Evolutionary conservation across 768 basidiomycete genomes (phyloP).

Genomic region (Pulveroboletus sp.): DNA sequence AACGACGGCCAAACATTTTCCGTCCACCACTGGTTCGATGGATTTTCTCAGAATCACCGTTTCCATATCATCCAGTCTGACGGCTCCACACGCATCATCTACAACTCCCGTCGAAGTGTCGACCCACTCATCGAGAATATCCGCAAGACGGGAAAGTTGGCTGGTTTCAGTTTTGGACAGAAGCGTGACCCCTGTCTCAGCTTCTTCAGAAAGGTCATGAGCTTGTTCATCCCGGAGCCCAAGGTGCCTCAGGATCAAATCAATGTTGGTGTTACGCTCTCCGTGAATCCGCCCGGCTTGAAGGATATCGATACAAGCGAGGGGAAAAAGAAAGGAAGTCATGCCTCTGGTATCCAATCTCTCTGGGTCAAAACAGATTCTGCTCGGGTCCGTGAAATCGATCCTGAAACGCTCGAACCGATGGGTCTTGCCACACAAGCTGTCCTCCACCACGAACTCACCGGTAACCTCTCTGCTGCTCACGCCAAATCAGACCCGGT

Average conservation of each 20-base stretch:
- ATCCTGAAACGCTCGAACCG: slow-evolving; percentile 38
- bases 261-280: slow-evolving; percentile 30
- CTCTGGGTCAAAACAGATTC: slow-evolving; percentile 35
- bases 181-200: slow-evolving; percentile 31
- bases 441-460: slow-evolving; percentile 31
- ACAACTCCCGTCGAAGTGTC: slow-evolving; percentile 32
- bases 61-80: slow-evolving; percentile 35
- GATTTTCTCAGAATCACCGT: slow-evolving; percentile 38
- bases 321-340: slow-evolving; percentile 19
- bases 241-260: background rate
- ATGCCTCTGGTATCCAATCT: slow-evolving; percentile 24
- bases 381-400: slow-evolving; percentile 28
- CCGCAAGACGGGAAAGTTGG: slow-evolving; percentile 21
- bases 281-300: slow-evolving; percentile 29
- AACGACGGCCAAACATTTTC: slow-evolving; percentile 22
- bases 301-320: slow-evolving; percentile 20
- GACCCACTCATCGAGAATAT: slow-evolving; percentile 29
- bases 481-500: slow-evolving; percentile 37
- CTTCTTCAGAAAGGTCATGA: slow-evolving; percentile 32
- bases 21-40: slow-evolving; percentile 41
- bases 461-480: slow-evolving; percentile 33
- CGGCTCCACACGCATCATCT: slow-evolving; percentile 26
- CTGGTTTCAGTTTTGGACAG: slow-evolving; percentile 25
- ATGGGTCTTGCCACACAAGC: slow-evolving; percentile 28
- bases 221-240: slow-evolving; percentile 24